phyloP scores from a whole-genome alignment of 176 grass and related monocot species.

The Themeda triandra region DNA sequence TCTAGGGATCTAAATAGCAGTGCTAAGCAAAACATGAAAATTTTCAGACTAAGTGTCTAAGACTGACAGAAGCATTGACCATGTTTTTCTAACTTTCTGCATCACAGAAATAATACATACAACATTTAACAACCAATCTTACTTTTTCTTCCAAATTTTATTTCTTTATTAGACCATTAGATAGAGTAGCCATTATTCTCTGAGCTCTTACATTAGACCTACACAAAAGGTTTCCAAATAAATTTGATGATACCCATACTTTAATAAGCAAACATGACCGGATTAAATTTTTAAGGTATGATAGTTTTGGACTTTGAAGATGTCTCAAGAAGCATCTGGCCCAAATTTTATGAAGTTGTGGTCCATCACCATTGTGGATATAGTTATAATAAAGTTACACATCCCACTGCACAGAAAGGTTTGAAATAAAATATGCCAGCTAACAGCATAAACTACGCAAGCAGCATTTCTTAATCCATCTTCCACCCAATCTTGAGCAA shows the following conservation, averaged over 20 bases:
- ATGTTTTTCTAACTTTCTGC: neutral
- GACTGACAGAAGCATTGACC: neutral
- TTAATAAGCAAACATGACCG: neutral
- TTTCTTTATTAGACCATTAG: neutral
- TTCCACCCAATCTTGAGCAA: neutral
- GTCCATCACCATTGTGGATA: slow-evolving; percentile 6
- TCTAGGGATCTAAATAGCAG: neutral
- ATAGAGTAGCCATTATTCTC: neutral
- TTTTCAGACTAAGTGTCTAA: too few species aligned
- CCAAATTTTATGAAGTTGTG: slow-evolving; percentile 6
- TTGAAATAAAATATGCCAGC: neutral
- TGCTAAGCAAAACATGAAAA: neutral
- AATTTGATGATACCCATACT: too few species aligned
- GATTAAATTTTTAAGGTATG: neutral
- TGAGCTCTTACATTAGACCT: neutral
- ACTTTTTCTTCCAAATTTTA: neutral
- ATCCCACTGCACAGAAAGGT: neutral
- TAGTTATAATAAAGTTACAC: neutral
- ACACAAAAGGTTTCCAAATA: neutral
- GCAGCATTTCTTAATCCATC: slow-evolving; percentile 10
- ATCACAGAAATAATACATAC: neutral
- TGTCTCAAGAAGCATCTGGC: neutral
- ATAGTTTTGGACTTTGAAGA: neutral
- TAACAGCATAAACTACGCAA: slow-evolving; percentile 12
- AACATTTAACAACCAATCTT: neutral